These are phyloP conservation scores for Penicillium concentricum DNA, from an alignment of 2,329 filamentous ascomycete species.

Conservation along the genomic window DNA sequence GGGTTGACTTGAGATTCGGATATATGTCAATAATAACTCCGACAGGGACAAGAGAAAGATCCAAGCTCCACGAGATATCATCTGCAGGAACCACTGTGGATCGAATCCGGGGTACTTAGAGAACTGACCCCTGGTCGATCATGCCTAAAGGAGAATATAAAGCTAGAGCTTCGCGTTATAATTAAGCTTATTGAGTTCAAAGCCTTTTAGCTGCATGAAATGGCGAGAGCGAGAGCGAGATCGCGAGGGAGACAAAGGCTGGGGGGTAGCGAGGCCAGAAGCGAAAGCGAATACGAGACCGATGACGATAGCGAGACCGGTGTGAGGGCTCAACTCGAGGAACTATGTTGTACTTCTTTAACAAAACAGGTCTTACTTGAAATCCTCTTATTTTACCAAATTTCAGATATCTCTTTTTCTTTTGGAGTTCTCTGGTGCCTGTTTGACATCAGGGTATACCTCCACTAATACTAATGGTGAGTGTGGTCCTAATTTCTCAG, in stretches of 20 bases:
- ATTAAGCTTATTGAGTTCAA: neutral
- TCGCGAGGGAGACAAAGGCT: neutral
- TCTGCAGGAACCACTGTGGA: conserved; percentile 2
- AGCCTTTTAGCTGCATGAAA: neutral
- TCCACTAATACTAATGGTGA: no score
- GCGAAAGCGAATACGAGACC: neutral
- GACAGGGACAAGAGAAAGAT: neutral
- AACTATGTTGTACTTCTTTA: neutral
- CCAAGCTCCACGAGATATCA: neutral
- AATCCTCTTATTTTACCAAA: neutral
- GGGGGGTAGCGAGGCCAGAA: neutral
- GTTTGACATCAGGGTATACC: no score
- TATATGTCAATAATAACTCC: neutral
- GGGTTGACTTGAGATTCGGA: neutral
- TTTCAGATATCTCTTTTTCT: neutral
- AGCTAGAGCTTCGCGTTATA: neutral
- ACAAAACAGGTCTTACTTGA: neutral
- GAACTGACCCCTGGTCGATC: no score
- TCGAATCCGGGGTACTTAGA: neutral
- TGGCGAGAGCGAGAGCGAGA: neutral
- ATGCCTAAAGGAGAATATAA: neutral
- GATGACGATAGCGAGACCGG: neutral
- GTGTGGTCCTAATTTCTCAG: no score
- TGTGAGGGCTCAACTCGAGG: neutral
- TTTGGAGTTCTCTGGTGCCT: neutral